Evolutionary conservation across 345 rosid species (phyloP).

Genomic region (Gossypium rotundifolium): DNA sequence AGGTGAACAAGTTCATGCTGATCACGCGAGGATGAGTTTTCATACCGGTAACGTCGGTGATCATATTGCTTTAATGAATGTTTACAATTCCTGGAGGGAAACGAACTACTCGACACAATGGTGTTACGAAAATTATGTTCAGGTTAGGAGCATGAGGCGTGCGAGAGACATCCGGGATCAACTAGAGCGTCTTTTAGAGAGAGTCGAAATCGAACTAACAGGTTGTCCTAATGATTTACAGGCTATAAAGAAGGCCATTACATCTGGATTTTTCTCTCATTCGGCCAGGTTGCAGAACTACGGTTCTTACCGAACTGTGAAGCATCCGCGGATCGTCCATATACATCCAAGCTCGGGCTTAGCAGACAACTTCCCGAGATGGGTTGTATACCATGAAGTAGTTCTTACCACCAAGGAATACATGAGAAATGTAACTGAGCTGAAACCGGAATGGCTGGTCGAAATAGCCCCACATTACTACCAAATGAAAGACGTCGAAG

Average conservation of each 20-base stretch:
- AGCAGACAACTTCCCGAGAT: constrained; percentile 83
- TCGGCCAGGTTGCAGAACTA: constrained; percentile 82
- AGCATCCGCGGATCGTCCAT: constrained; percentile 82
- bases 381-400: constrained; percentile 87
- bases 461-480: constrained; percentile 95
- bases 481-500: constrained; percentile 93
- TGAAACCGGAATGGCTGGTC: constrained; percentile 96
- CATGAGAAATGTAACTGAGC: constrained; percentile 88
- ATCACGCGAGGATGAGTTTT: constrained; percentile 88
- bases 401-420: constrained; percentile 90
- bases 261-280: constrained; percentile 85
- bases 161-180: constrained; percentile 97
- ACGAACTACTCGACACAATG: constrained; percentile 93
- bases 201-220: constrained; percentile 83
- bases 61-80: constrained; percentile 87
- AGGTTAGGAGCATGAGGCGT: constrained; percentile 97
- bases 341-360: constrained; percentile 95
- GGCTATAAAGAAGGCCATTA: constrained; percentile 65
- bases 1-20: constrained; percentile 94
- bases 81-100: constrained; percentile 91
- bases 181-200: constrained; percentile 85
- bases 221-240: constrained; percentile 64
- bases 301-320: constrained; percentile 84
- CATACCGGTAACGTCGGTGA: constrained; percentile 90
- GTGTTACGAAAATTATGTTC: constrained; percentile 97